phyloP scores from a whole-genome alignment of 2,329 filamentous ascomycete species.

The Simplicillium sp. region DNA sequence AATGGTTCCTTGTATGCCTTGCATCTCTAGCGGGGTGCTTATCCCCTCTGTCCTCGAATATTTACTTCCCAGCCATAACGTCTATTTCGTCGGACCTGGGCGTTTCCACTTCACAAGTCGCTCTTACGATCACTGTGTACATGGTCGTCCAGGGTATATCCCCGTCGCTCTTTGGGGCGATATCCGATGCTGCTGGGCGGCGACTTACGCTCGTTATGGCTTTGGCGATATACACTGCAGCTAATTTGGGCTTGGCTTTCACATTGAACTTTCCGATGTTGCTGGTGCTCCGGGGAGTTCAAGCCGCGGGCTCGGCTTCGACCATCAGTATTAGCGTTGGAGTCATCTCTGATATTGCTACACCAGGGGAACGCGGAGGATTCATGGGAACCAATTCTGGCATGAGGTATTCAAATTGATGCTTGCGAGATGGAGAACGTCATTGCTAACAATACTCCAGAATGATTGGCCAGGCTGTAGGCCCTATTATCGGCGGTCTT shows the following conservation, averaged over 20 bases:
- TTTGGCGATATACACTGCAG: slow-evolving; percentile 42
- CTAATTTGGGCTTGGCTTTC: slow-evolving; percentile 43
- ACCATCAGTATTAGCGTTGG: slow-evolving; percentile 49
- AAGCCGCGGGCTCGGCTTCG: slow-evolving; percentile 48
- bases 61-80: slow-evolving; percentile 45
- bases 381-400: slow-evolving; percentile 44
- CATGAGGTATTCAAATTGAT: slow-evolving; percentile 28
- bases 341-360: slow-evolving; percentile 55
- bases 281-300: slow-evolving; percentile 43
- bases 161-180: slow-evolving; percentile 45
- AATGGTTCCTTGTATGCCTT: slow-evolving; percentile 28
- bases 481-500: slow-evolving; percentile 50
- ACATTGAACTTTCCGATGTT: slow-evolving; percentile 39
- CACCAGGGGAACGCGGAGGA: slow-evolving; percentile 49
- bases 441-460: slow-evolving; percentile 29
- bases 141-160: slow-evolving; percentile 52
- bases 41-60: slow-evolving; percentile 37
- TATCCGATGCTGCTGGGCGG: slow-evolving; percentile 45
- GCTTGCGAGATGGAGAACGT: slow-evolving; percentile 47
- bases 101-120: slow-evolving; percentile 31
- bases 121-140: slow-evolving; percentile 44
- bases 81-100: slow-evolving; percentile 36
- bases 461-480: slow-evolving; percentile 37
- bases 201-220: slow-evolving; percentile 43
- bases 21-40: slow-evolving; percentile 30